These are phyloP conservation scores for Penicillium simplicissimum DNA, from an alignment of 495 filamentous ascomycete species.

Conservation along the genomic window DNA sequence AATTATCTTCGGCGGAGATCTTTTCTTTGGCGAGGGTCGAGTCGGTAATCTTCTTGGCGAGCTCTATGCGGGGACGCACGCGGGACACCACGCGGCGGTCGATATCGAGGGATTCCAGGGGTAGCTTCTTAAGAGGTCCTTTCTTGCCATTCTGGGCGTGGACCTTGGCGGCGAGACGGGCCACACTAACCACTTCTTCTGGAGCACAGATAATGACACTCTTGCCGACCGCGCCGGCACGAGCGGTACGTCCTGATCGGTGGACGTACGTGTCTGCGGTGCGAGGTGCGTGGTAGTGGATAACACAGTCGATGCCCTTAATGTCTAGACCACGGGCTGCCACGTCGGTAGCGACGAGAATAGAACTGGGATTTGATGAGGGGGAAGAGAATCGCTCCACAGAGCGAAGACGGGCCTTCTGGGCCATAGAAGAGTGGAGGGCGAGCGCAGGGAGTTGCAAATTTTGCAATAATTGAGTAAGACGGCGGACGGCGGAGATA, in stretches of 20 bases:
- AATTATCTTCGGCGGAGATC: constrained; percentile 77
- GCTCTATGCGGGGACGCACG: constrained; percentile 68
- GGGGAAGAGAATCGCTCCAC: constrained; percentile 83
- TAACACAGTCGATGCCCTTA: constrained; percentile 76
- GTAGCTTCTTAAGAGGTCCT: constrained; percentile 54
- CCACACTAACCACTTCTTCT: constrained; percentile 82
- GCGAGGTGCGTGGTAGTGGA: constrained; percentile 95
- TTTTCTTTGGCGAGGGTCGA: constrained; percentile 82
- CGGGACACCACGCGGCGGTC: constrained; percentile 76
- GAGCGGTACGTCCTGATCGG: constrained; percentile 90
- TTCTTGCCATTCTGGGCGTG: constrained; percentile 59
- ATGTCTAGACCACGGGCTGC: constrained; percentile 97
- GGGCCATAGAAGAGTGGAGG: constrained; percentile 90
- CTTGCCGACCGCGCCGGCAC: constrained; percentile 72
- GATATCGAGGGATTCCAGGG: constrained; percentile 76
- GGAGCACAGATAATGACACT: constrained; percentile 88
- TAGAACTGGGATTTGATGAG: constrained; percentile 56
- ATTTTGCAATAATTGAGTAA: constrained; percentile 81
- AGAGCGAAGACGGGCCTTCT: constrained; percentile 93
- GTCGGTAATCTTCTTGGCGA: constrained; percentile 86
- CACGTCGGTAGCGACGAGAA: constrained; percentile 92
- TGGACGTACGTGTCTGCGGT: constrained; percentile 93
- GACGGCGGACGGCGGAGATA: constrained; percentile 85
- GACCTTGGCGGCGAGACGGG: constrained; percentile 83
- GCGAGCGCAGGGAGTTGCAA: constrained; percentile 75